Percentiles rank a stretch among this genome's conserved stretches.
Evolutionary conservation across 2,329 filamentous ascomycete genomes (phyloP).

Genomic region (Lachnellula occidentalis): DNA sequence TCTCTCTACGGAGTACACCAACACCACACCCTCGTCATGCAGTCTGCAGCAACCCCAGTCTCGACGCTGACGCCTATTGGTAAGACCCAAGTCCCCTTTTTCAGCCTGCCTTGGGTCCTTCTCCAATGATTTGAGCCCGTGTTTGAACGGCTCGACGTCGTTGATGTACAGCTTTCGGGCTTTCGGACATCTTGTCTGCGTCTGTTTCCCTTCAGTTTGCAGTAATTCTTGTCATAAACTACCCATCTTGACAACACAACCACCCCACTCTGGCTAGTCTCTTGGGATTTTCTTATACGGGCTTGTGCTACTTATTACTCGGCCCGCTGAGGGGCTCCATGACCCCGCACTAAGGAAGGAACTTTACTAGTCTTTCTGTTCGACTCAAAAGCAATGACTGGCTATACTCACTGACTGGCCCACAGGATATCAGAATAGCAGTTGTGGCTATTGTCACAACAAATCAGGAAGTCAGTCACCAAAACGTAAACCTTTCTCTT

Average conservation of each 20-base stretch:
- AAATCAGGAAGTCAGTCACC: constrained; percentile 28
- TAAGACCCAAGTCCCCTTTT: constrained; percentile 17
- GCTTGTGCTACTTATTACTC: background rate
- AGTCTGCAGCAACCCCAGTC: constrained; percentile 17
- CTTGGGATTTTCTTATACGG: background rate
- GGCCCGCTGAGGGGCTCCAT: background rate
- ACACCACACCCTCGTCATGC: constrained; percentile 21
- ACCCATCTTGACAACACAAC: background rate
- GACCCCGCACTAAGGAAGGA: constrained; percentile 2
- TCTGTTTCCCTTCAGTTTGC: too few relatives aligned
- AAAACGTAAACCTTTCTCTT: constrained; percentile 19
- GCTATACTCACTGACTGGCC: constrained; percentile 12
- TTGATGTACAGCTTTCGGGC: constrained; percentile 21
- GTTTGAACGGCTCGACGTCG: constrained; percentile 22
- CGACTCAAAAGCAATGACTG: constrained; percentile 8
- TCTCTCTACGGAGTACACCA: background rate
- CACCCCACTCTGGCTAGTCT: background rate
- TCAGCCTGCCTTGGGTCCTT: constrained; percentile 6
- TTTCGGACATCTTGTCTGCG: background rate
- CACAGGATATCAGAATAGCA: constrained; percentile 26
- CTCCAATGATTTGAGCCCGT: constrained; percentile 23
- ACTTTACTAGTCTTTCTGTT: background rate
- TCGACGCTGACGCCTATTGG: constrained; percentile 27
- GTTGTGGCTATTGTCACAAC: constrained; percentile 29
- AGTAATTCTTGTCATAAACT: too few relatives aligned